Evolutionary conservation across 257 asterid species (phyloP), one percentile per base, ranked within the genome.

Genomic region (Rehmannia glutinosa): DNA sequence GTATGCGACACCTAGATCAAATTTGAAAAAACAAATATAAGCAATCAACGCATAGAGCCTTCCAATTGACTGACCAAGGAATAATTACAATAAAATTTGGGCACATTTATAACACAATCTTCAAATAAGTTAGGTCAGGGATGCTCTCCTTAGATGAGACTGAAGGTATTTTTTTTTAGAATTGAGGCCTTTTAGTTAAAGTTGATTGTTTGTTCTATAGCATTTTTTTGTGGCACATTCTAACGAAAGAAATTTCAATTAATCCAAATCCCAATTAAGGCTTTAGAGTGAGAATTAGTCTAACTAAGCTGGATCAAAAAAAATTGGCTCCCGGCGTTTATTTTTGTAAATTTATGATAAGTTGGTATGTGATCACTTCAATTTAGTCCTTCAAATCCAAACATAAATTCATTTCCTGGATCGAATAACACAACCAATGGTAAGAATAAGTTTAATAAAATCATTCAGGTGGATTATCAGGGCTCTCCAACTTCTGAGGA

Each of bases 1-100:
- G 82, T 84, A 86, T 21, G 96, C 91, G 62, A 82, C 94, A 63
- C 91, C 96, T 88, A 76, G 30, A 75, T 49, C 68, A 68, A 32
- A 69, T 59, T 30, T 2, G 19, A 3, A 27, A 68, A 68, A 33
- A 25, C 20, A 38, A 17, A 67, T n/a, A 25, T 66, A 50, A 72
- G 64, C 10, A 25, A 71, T 59, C 4, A 24, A 39, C 6, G 0
- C 30, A 19, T 35, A 21, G 33, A 27, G 64, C 46, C 43, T 68
- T 56, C 17, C 51, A 33, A n/a, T 50, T 39, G 59, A 61, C 21
- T 13, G 23, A 62, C 8, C 23, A 72, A 42, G 49, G 52, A 64
- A 45, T 8, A 58, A 32, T 36, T 50, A 41, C 35, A 58, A 33
- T 35, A 35, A 33, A 68, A 57, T 57, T 17, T 30, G 41, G 36